A percentile compares a stretch with the other conserved stretches of the same genome.
Evolutionary conservation across 2,329 filamentous ascomycete species (phyloP).

Genomic region (Rosellinia necatrix): DNA sequence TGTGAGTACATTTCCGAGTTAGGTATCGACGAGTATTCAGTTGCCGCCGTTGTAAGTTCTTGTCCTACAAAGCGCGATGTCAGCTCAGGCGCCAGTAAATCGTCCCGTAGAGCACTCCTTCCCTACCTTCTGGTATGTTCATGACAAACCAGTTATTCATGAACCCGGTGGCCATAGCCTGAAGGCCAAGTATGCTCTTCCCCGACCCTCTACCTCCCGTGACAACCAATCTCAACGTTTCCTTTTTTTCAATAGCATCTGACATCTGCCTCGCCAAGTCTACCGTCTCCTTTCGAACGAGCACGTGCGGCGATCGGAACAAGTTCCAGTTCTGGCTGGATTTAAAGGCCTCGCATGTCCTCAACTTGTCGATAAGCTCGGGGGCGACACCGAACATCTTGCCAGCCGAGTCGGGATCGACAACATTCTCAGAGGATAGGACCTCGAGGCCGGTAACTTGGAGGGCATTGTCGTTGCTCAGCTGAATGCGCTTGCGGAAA

Average conservation of each 20-base stretch:
- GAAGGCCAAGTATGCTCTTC: slow-evolving; percentile 85
- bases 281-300: slow-evolving; percentile 80
- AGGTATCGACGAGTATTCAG: slow-evolving; percentile 75
- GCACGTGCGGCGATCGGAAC: slow-evolving; percentile 78
- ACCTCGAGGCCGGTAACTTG: slow-evolving; percentile 71
- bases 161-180: slow-evolving; percentile 81
- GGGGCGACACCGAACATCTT: slow-evolving; percentile 72
- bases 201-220: slow-evolving; percentile 76
- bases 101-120: slow-evolving; percentile 28
- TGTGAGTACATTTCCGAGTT: slow-evolving; percentile 73
- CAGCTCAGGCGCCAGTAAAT: neutral
- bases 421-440: slow-evolving; percentile 60
- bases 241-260: slow-evolving; percentile 56
- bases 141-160: slow-evolving; percentile 88
- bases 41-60: slow-evolving; percentile 79
- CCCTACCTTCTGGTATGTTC: slow-evolving; percentile 82
- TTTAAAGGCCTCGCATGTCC: slow-evolving; percentile 90
- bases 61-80: slow-evolving; percentile 54
- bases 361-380: slow-evolving; percentile 75
- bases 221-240: slow-evolving; percentile 67
- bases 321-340: slow-evolving; percentile 83
- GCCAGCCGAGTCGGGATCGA: slow-evolving; percentile 61
- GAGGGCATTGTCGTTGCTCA: slow-evolving; percentile 93
- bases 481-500: slow-evolving; percentile 82
- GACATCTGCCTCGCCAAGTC: slow-evolving; percentile 69